Evolutionary conservation across 1,139 yeast species (phyloP).

Genomic region (Pichia sp.): DNA sequence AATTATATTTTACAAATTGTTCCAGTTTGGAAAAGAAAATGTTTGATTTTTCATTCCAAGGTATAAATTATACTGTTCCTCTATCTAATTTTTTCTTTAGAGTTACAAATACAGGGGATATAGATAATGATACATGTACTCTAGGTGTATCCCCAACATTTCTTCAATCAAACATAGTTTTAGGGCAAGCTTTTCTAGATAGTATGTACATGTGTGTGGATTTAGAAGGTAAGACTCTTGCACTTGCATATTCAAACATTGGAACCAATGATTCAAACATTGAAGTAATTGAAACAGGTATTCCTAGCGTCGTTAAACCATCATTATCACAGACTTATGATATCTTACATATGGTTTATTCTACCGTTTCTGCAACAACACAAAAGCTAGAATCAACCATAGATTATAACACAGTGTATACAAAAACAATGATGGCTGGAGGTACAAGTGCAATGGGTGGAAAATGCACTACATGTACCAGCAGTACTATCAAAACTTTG

Average conservation of each 20-base stretch:
- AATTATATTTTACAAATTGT: constrained; percentile 35
- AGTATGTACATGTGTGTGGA: constrained; percentile 74
- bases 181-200: constrained; percentile 73
- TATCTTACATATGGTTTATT: constrained; percentile 4
- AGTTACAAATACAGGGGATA: neutral
- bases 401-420: constrained; percentile 1
- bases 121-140: constrained; percentile 11
- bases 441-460: neutral
- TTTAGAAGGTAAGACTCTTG: constrained; percentile 55
- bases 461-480: neutral
- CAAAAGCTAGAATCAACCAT: neutral
- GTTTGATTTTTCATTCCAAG: constrained; percentile 44
- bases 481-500: too few relatives aligned
- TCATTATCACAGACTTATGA: constrained; percentile 8
- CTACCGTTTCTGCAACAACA: neutral
- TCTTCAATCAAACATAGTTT: constrained; percentile 31
- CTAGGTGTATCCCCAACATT: constrained; percentile 22
- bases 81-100: constrained; percentile 33
- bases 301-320: constrained; percentile 9
- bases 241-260: constrained; percentile 51
- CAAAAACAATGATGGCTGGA: neutral
- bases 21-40: constrained; percentile 28
- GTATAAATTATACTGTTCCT: constrained; percentile 43
- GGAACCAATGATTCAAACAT: constrained; percentile 5
- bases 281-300: constrained; percentile 11